Base-by-base conservation (phyloP, 1,139 yeast species). In the Pichia cactophila region DNA sequence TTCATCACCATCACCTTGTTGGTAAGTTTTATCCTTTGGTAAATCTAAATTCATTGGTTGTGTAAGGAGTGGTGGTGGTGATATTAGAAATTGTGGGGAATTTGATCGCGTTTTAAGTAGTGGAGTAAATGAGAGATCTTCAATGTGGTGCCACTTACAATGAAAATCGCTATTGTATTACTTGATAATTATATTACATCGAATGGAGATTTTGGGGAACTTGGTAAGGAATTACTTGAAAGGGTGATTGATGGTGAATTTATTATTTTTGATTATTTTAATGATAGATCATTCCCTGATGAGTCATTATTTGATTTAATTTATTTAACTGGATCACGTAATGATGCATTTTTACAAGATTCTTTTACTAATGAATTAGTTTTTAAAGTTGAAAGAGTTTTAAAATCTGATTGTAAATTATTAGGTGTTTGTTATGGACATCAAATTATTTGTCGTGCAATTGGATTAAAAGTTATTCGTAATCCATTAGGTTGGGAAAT, bases 391-490 rank as follows among this genome's bases (percentile, higher is more conserved):
- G 61, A 65, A 33, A 17, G 39, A 4, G 54, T 65, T 3, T 36
- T 56, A 9, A 20, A 16, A 17, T 38, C 12, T 42, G 44, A 37
- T 37, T 50, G 51, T 47, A 84, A 84, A 1, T 56, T 79, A 3
- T 73, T 76, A 3, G 90, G 94, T 1, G 71, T 88, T 40, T 89
- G 96, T 63, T 88, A 86, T 63, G 97, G 96, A 3, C 96, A 88
- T 64, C 97, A 89, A 62, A 71, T 87, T 20, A 65, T 86, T 29
- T 83, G 81, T 2, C 73, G 82, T 51, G 80, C 83, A 7, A 66
- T 86, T 44, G 92, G 88, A 2, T 74, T 79, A 39, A 67, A 68
- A 45, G 83, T 84, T 4, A 79, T 70, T 7, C 70, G 80, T 52
- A 85, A 81, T 63, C 64, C 69, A 1, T 55, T 65, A 37, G 94